These are phyloP conservation scores for Colletotrichum agaves DNA, from an alignment of 2,329 filamentous ascomycete genomes.

Conservation along the genomic window DNA sequence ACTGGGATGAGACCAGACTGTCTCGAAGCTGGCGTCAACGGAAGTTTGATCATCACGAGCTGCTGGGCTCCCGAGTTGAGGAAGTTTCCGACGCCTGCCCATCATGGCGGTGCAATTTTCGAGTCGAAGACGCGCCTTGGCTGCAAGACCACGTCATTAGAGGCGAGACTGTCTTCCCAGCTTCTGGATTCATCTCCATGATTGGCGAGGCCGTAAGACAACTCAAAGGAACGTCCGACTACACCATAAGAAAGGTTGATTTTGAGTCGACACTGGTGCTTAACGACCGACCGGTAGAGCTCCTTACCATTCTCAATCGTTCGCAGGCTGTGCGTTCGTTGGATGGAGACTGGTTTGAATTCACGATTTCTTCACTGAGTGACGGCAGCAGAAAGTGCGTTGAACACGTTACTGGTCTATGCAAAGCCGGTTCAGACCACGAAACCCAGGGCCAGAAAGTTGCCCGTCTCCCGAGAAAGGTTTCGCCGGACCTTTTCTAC, in stretches of 20 bases:
- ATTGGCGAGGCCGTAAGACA: conserved; percentile 26
- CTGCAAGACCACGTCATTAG: conserved; percentile 17
- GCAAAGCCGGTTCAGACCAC: background rate
- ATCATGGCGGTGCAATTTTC: conserved; percentile 26
- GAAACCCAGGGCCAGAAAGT: background rate
- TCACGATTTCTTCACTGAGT: conserved; percentile 44
- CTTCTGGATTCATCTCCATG: conserved; percentile 28
- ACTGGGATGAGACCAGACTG: conserved; percentile 22
- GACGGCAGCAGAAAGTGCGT: conserved; percentile 33
- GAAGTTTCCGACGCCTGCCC: conserved; percentile 26
- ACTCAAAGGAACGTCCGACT: conserved; percentile 36
- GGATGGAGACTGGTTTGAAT: conserved; percentile 46
- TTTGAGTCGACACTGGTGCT: conserved; percentile 47
- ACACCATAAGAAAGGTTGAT: conserved; percentile 44
- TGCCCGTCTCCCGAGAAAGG: conserved; percentile 35
- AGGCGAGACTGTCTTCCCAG: conserved; percentile 16
- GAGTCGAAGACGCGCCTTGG: conserved; percentile 27
- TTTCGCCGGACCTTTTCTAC: conserved; percentile 42
- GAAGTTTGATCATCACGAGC: conserved; percentile 21
- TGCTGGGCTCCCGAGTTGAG: conserved; percentile 24
- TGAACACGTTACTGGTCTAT: conserved; percentile 17
- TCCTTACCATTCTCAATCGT: conserved; percentile 46
- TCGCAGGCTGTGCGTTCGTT: conserved; percentile 40
- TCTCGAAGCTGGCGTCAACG: conserved; percentile 25
- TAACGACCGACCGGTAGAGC: conserved; percentile 42